phyloP scores from a whole-genome alignment of 1,284 basidiomycete species.

The Ustilago cynodontis region DNA sequence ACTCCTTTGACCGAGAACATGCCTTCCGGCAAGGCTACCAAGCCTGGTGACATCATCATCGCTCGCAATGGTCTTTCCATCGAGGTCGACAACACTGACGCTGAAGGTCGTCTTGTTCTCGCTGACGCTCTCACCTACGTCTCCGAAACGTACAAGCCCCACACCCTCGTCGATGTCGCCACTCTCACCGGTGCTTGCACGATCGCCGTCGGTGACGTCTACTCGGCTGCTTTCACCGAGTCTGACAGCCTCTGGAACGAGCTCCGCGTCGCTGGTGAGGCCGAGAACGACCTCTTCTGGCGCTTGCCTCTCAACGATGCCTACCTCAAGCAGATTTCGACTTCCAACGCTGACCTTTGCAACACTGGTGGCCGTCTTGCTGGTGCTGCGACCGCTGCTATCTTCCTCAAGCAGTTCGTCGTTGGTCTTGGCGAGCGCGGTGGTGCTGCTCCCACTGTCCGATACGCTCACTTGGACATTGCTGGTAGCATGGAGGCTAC shows the following conservation, averaged over 20 bases:
- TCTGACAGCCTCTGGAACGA: conserved; percentile 76
- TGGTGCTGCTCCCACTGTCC: conserved; percentile 46
- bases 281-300: conserved; percentile 72
- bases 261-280: conserved; percentile 80
- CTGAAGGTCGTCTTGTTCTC: conserved; percentile 83
- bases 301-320: conserved; percentile 78
- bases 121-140: conserved; percentile 86
- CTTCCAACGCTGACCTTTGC: conserved; percentile 83
- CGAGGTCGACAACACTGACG: conserved; percentile 89
- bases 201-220: conserved; percentile 76
- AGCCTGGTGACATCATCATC: conserved; percentile 84
- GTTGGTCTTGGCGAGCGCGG: conserved; percentile 66
- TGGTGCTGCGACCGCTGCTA: conserved; percentile 83
- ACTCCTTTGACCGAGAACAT: conserved; percentile 85
- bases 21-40: conserved; percentile 79
- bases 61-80: conserved; percentile 90
- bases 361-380: conserved; percentile 81
- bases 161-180: conserved; percentile 86
- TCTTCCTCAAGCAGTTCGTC: conserved; percentile 84
- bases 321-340: conserved; percentile 81
- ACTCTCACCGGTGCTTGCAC: conserved; percentile 77
- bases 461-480: conserved; percentile 75
- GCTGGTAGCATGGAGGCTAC: conserved; percentile 78
- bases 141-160: conserved; percentile 82
- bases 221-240: conserved; percentile 81